These are phyloP conservation scores for Lactuca sativa DNA, from an alignment of 129 eudicot species.

Conservation along the genomic window DNA sequence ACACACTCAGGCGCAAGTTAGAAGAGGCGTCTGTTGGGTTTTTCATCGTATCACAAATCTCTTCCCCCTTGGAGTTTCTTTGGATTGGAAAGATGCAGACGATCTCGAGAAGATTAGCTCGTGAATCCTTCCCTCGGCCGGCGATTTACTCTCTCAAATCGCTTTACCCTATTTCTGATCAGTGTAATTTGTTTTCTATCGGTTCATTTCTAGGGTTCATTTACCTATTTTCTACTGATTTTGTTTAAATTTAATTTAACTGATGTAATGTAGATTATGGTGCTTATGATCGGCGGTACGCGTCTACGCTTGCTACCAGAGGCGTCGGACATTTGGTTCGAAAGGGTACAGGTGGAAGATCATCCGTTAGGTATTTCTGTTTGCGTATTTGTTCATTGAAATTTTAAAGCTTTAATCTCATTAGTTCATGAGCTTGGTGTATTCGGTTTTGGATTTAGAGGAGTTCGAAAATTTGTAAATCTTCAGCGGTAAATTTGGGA, in stretches of 20 bases:
- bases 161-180: slow-evolving; percentile 50
- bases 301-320: slow-evolving; percentile 62
- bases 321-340: slow-evolving; percentile 84
- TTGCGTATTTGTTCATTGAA: not conserved
- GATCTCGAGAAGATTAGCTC: slow-evolving; percentile 60
- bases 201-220: slow-evolving; percentile 30
- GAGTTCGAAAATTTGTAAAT: slow-evolving; percentile 1
- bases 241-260: not conserved
- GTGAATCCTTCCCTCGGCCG: slow-evolving; percentile 40
- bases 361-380: slow-evolving; percentile 75
- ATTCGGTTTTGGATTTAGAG: not conserved
- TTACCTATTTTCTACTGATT: not conserved
- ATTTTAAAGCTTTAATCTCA: not conserved
- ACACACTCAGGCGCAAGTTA: slow-evolving; percentile 31
- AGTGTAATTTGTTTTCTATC: slow-evolving; percentile 35
- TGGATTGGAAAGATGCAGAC: slow-evolving; percentile 64
- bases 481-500: not conserved
- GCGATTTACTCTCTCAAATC: slow-evolving; percentile 53
- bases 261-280: slow-evolving; percentile 58
- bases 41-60: slow-evolving; percentile 24
- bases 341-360: slow-evolving; percentile 99
- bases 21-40: slow-evolving; percentile 3
- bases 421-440: slow-evolving; percentile 4
- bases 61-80: slow-evolving; percentile 6
- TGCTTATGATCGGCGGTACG: slow-evolving; percentile 61